Percentiles rank a stretch among this genome's conserved stretches.
These are phyloP conservation scores for Colletotrichum ledebouriae DNA, from an alignment of 2,329 filamentous ascomycete genomes.

Conservation along the genomic window DNA sequence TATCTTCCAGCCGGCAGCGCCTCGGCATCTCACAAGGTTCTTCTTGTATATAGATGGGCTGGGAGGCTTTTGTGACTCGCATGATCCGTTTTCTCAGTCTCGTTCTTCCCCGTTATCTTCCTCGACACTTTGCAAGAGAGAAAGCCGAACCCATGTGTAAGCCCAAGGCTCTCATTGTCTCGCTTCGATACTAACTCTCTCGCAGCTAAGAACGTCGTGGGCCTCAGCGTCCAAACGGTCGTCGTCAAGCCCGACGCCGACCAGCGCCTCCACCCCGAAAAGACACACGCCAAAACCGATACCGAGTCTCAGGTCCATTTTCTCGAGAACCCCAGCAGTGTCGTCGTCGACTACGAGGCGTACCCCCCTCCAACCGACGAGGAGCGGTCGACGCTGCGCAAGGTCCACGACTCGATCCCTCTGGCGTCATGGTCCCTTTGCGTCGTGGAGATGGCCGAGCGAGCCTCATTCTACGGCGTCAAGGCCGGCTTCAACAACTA, in stretches of 20 bases:
- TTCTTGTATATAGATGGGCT: conserved; percentile 2
- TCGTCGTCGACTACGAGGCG: conserved; percentile 17
- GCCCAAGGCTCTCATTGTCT: neutral
- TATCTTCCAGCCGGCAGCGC: neutral
- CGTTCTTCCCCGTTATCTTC: neutral
- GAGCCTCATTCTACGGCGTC: conserved; percentile 72
- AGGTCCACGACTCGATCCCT: conserved; percentile 65
- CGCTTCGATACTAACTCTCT: neutral
- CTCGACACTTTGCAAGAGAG: neutral
- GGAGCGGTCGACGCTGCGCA: conserved; percentile 36
- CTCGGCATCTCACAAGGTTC: neutral
- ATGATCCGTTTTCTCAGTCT: neutral
- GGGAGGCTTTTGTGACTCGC: neutral
- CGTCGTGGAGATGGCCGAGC: conserved; percentile 71
- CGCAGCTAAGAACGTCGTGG: conserved; percentile 35
- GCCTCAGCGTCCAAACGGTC: conserved; percentile 30
- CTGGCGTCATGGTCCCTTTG: conserved; percentile 68
- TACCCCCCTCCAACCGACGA: conserved; percentile 35
- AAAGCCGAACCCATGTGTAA: conserved; percentile 28
- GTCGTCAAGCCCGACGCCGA: conserved; percentile 31
- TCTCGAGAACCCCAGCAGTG: neutral
- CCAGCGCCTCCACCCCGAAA: conserved; percentile 21
- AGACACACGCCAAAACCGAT: conserved; percentile 7
- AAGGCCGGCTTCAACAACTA: conserved; percentile 70
- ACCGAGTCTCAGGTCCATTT: conserved; percentile 25